phyloP scores from a whole-genome alignment of 768 basidiomycete genomes.

The Tricholoma hemisulphureum region DNA sequence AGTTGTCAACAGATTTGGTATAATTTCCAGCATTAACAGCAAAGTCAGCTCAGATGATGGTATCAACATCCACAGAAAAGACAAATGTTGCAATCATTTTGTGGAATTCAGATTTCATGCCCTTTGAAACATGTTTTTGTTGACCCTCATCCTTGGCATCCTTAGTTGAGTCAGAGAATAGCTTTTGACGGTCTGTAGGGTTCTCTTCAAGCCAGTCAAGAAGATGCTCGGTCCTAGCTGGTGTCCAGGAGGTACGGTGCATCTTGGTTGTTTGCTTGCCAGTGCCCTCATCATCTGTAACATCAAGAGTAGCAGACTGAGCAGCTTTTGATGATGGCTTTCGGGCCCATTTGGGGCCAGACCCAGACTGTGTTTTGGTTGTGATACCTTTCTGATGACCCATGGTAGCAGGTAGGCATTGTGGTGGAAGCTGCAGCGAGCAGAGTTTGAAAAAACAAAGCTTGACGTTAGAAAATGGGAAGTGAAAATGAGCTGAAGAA shows the following conservation, averaged over 20 bases:
- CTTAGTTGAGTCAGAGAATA: slow-evolving; percentile 1
- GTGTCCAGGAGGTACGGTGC: background rate
- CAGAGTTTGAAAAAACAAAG: background rate
- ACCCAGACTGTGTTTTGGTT: background rate
- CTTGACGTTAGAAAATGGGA: no score
- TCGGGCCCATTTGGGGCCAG: background rate
- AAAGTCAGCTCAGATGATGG: background rate
- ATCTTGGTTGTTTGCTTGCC: background rate
- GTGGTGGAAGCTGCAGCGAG: background rate
- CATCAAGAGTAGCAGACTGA: background rate
- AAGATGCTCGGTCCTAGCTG: no score
- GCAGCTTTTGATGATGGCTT: background rate
- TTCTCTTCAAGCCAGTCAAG: no score
- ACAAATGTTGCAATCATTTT: no score
- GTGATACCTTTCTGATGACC: background rate
- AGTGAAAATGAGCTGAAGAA: no score
- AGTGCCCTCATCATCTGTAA: background rate
- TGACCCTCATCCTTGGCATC: slow-evolving; percentile 1
- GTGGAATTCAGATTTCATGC: background rate
- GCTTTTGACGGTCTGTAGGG: no score
- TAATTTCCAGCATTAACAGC: background rate
- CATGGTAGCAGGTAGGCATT: background rate
- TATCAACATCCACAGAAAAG: background rate
- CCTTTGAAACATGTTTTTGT: background rate
- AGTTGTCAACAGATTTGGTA: no score